Percentiles rank a stretch among this genome's conserved stretches.
These are phyloP conservation scores for Suillus luteus DNA, from an alignment of 768 basidiomycete species.

Conservation along the genomic window DNA sequence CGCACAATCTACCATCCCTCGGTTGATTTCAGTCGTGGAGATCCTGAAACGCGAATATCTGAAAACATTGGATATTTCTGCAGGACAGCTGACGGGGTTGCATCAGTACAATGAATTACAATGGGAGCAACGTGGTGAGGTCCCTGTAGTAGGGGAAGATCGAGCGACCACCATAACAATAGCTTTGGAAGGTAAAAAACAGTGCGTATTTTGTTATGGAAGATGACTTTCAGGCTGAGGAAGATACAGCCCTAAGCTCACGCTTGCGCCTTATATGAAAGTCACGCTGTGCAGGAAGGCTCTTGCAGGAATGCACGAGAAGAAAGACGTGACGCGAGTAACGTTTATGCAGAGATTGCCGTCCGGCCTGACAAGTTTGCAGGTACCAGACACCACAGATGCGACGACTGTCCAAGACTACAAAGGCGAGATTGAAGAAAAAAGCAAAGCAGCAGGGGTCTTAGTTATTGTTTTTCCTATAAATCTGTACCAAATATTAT, in stretches of 20 bases:
- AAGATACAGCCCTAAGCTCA: conserved; percentile 48
- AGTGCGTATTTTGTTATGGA: conserved; percentile 43
- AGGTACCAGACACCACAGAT: conserved; percentile 59
- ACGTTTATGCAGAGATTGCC: background rate
- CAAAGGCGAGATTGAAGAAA: conserved; percentile 56
- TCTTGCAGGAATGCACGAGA: conserved; percentile 41
- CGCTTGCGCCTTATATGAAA: conserved; percentile 67
- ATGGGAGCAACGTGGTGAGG: conserved; percentile 35
- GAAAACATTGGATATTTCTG: conserved; percentile 48
- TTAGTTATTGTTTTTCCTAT: conserved; percentile 23
- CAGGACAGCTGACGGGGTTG: conserved; percentile 51
- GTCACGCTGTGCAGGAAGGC: conserved; percentile 58
- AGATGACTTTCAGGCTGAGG: conserved; percentile 12
- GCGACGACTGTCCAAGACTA: conserved; percentile 59
- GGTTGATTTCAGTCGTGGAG: conserved; percentile 77
- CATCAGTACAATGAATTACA: conserved; percentile 80
- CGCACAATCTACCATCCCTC: conserved; percentile 47
- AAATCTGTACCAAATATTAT: conserved; percentile 22
- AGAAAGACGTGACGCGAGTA: conserved; percentile 53
- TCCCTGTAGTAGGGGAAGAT: conserved; percentile 35
- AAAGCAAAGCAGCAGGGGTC: conserved; percentile 33
- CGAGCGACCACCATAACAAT: conserved; percentile 28
- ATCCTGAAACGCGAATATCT: conserved; percentile 84
- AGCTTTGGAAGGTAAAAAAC: conserved; percentile 59
- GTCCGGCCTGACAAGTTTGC: conserved; percentile 16